Evolutionary conservation across 2,329 filamentous ascomycete genomes (phyloP).

Genomic region (Aspergillus sp.): DNA sequence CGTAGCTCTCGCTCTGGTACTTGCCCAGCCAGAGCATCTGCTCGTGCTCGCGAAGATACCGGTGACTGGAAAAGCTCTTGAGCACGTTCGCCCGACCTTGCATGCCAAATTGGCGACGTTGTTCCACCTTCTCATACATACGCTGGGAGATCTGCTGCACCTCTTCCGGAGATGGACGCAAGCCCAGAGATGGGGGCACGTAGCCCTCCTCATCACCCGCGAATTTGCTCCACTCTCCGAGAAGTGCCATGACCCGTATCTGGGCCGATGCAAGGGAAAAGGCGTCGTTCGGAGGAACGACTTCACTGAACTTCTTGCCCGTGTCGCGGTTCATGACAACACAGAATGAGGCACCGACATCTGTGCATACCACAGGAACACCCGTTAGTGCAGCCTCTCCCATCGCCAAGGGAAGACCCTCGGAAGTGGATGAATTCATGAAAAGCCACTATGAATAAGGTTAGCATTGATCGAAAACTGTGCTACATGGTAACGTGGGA

Average conservation of each 20-base stretch:
- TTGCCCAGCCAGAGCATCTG: conserved; percentile 58
- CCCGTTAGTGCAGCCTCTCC: conserved; percentile 49
- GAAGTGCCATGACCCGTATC: conserved; percentile 61
- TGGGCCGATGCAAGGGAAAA: conserved; percentile 61
- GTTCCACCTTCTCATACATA: conserved; percentile 61
- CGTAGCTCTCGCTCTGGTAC: conserved; percentile 20
- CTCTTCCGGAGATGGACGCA: conserved; percentile 51
- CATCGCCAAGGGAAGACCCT: conserved; percentile 47
- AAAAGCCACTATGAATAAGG: conserved; percentile 54
- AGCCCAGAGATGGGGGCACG: conserved; percentile 44
- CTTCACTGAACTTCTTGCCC: conserved; percentile 57
- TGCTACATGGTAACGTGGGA: not conserved
- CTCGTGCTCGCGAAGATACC: conserved; percentile 62
- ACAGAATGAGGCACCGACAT: conserved; percentile 43
- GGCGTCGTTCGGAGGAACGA: conserved; percentile 65
- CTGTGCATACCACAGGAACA: conserved; percentile 45
- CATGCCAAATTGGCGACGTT: conserved; percentile 60
- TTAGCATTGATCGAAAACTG: not conserved
- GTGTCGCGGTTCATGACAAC: conserved; percentile 44
- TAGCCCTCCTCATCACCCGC: conserved; percentile 51
- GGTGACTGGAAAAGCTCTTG: conserved; percentile 58
- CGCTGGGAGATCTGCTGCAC: conserved; percentile 55
- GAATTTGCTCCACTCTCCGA: conserved; percentile 62
- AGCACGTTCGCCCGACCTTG: conserved; percentile 59
- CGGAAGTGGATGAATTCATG: conserved; percentile 47